Conservation (phyloP, 148 eudicot genomes). For the Amaranthus hypochondriacus region DNA sequence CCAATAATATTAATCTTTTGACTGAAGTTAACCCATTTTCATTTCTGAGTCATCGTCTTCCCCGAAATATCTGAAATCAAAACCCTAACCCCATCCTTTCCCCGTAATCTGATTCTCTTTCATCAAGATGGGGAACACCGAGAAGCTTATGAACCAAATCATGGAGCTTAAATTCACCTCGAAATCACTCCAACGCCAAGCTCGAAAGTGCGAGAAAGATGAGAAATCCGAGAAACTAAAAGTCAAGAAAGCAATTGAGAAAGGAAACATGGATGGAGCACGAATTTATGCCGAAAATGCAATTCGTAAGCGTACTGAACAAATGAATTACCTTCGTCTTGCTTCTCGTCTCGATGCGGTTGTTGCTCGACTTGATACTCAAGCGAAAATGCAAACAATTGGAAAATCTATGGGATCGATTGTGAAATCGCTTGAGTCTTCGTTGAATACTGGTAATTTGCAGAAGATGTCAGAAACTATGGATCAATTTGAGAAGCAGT, state of each 20-base stretch:
- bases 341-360: conserved; percentile 28
- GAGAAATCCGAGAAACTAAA: conserved; percentile 36
- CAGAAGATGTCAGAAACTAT: conserved; percentile 34
- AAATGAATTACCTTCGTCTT: conserved; percentile 32
- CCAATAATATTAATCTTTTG: neutral
- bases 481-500: conserved; percentile 35
- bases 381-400: conserved; percentile 27
- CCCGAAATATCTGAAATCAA: conserved; percentile 4
- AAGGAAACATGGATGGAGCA: conserved; percentile 33
- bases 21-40: neutral
- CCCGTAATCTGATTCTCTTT: neutral
- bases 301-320: conserved; percentile 32
- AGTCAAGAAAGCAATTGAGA: conserved; percentile 35
- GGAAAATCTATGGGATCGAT: conserved; percentile 26
- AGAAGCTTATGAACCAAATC: conserved; percentile 37
- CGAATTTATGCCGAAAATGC: conserved; percentile 36
- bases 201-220: conserved; percentile 33
- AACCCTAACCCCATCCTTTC: conserved; percentile 26
- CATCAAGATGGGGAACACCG: conserved; percentile 26
- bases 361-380: conserved; percentile 27
- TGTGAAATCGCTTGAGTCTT: conserved; percentile 30
- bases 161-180: conserved; percentile 38
- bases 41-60: neutral
- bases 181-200: conserved; percentile 28
- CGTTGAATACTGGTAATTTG: conserved; percentile 27